phyloP scores from a whole-genome alignment of 345 rosid genomes.

The Arabis hirsuta region DNA sequence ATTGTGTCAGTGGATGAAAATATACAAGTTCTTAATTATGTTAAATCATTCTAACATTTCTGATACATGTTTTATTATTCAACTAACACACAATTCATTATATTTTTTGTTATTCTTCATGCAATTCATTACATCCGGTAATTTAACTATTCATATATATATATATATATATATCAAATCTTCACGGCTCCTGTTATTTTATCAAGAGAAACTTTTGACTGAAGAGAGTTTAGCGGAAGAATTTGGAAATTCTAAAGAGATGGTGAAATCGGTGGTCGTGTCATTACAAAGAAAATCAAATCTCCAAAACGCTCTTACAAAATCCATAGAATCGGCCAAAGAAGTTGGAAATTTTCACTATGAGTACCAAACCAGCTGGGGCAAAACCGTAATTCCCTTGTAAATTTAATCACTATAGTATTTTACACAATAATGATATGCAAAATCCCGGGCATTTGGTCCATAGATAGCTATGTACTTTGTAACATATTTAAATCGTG shows the following conservation, averaged over 20 bases:
- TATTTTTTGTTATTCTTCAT: too few species aligned
- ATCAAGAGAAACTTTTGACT: constrained; percentile 32
- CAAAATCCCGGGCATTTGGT: background rate
- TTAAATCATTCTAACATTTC: background rate
- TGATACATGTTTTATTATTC: background rate
- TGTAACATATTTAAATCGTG: background rate
- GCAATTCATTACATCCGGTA: background rate
- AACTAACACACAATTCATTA: background rate
- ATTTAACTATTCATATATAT: background rate
- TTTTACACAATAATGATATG: too few species aligned
- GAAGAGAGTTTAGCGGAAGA: constrained; percentile 31
- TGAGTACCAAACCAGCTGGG: constrained; percentile 61
- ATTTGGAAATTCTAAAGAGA: constrained; percentile 59
- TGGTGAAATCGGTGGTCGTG: constrained; percentile 42
- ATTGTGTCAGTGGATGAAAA: too few species aligned
- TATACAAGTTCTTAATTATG: too few species aligned
- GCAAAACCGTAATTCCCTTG: constrained; percentile 48
- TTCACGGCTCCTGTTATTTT: background rate
- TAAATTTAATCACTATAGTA: background rate
- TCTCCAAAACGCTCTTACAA: constrained; percentile 10
- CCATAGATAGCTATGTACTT: background rate
- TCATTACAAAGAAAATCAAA: constrained; percentile 54
- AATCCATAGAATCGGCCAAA: constrained; percentile 45
- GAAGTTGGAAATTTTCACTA: constrained; percentile 54
- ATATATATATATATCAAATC: background rate